Conservation (phyloP, 306 rosid species). For the Arachis hypogaea region DNA sequence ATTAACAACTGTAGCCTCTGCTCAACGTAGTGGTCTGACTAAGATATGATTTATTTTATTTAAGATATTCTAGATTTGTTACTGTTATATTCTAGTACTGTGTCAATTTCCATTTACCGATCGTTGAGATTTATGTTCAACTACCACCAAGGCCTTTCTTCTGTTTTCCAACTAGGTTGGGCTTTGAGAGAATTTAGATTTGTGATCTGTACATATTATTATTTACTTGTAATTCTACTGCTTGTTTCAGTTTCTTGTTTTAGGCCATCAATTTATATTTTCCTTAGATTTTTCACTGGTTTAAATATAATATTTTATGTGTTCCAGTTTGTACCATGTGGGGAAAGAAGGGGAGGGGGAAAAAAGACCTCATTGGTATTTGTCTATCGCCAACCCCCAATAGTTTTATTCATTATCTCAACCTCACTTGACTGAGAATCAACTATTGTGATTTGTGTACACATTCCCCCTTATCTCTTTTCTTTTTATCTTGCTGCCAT, state of each 20-base stretch:
- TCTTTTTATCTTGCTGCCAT: too few species aligned
- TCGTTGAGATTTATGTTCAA: not conserved
- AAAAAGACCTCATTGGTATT: not conserved
- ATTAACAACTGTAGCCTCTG: not conserved
- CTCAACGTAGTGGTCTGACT: not conserved
- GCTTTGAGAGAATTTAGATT: not conserved
- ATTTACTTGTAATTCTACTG: not conserved
- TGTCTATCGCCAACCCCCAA: not conserved
- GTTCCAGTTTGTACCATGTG: not conserved
- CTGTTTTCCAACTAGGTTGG: not conserved
- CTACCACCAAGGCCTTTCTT: not conserved
- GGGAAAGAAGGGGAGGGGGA: too few species aligned
- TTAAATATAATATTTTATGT: not conserved
- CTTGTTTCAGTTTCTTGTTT: slow-evolving; percentile 7
- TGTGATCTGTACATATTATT: too few species aligned
- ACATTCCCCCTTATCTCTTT: too few species aligned
- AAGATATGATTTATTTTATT: not conserved
- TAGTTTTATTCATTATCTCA: too few species aligned
- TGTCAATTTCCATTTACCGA: not conserved
- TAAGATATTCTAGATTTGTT: not conserved
- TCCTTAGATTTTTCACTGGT: not conserved
- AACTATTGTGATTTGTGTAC: too few species aligned
- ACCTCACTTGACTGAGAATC: too few species aligned
- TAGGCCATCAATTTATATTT: not conserved
- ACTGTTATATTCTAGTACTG: not conserved